Conservation (phyloP, 164 flowering plant species). For the Amborella trichopoda region DNA sequence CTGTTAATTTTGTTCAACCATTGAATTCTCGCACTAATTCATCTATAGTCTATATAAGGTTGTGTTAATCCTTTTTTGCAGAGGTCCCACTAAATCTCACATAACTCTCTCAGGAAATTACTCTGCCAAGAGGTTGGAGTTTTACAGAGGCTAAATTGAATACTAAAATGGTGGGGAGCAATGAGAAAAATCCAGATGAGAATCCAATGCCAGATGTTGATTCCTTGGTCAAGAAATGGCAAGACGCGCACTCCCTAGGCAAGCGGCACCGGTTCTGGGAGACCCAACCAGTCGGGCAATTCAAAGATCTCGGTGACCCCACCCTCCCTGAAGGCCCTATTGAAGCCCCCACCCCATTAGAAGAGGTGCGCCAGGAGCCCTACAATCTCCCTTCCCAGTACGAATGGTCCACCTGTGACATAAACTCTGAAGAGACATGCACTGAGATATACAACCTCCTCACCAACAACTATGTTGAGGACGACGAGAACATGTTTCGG, state of each 20-base stretch:
- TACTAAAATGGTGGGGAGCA: no score
- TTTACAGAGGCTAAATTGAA: no score
- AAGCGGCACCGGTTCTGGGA: constrained; percentile 46
- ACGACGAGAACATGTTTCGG: constrained; percentile 49
- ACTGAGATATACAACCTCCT: constrained; percentile 31
- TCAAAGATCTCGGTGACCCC: constrained; percentile 33
- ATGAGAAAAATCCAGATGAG: no score
- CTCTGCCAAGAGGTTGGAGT: no score
- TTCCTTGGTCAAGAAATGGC: constrained; percentile 21
- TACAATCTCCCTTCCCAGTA: constrained; percentile 30
- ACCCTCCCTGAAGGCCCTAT: constrained; percentile 40
- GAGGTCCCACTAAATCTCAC: no score
- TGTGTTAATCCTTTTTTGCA: no score
- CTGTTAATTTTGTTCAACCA: no score
- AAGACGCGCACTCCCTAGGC: constrained; percentile 27
- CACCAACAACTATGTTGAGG: constrained; percentile 39
- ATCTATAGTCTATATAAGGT: no score
- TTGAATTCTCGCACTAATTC: no score
- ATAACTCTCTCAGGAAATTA: no score
- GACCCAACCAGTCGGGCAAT: constrained; percentile 47
- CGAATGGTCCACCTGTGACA: constrained; percentile 43
- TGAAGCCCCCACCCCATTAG: constrained; percentile 31
- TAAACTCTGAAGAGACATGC: constrained; percentile 31
- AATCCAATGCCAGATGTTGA: no score
- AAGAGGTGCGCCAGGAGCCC: constrained; percentile 41